Evolutionary conservation across 2,329 filamentous ascomycete species (phyloP).

Genomic region (Hypoxylon sp.): DNA sequence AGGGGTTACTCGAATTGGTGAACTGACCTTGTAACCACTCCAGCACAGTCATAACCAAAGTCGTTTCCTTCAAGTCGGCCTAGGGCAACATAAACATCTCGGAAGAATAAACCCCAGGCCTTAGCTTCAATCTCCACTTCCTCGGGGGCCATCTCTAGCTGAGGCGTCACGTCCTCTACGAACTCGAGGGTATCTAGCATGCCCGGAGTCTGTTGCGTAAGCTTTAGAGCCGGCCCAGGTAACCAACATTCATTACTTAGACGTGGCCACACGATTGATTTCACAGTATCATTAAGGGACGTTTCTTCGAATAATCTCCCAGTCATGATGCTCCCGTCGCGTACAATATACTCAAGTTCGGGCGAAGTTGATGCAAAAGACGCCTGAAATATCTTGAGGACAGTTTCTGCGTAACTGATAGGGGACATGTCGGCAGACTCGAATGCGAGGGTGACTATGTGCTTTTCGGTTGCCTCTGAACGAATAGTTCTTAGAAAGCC

Average conservation of each 20-base stretch:
- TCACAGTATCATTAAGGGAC: too few species aligned
- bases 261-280: too few species aligned
- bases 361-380: too few species aligned
- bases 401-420: too few species aligned
- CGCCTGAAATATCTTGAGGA: too few species aligned
- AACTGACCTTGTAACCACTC: conserved; percentile 10
- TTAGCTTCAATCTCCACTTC: conserved; percentile 30
- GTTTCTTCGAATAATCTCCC: too few species aligned
- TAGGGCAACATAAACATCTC: conserved; percentile 12
- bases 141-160: not conserved
- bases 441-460: too few species aligned
- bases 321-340: not conserved
- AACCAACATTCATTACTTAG: not conserved
- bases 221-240: too few species aligned
- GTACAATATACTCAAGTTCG: not conserved
- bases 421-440: too few species aligned
- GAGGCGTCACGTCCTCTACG: conserved; percentile 1
- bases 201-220: not conserved
- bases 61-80: conserved; percentile 3
- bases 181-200: conserved; percentile 13
- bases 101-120: conserved; percentile 20
- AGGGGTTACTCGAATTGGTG: too few species aligned
- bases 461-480: too few species aligned
- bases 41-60: conserved; percentile 15
- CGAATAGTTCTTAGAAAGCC: too few species aligned